Evolutionary conservation across 2,329 filamentous ascomycete species (phyloP), one percentile per base, ranked within the genome.

Genomic region (Aspergillus neoniger): DNA sequence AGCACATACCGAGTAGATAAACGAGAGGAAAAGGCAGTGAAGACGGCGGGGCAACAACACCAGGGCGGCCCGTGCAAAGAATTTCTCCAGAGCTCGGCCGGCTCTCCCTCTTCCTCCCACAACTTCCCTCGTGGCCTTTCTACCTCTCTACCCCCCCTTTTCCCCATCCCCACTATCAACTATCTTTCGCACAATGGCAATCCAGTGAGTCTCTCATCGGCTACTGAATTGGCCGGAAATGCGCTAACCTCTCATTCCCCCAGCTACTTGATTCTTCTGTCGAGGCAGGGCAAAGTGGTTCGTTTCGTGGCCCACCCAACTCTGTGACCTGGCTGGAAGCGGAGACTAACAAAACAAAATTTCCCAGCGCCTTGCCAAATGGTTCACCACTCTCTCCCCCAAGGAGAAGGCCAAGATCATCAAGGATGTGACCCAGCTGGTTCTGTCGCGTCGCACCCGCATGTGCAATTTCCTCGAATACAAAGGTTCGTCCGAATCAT

Each of bases 381-480:
- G 95, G 95, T 99, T 99, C 81, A 96, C 93, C 58, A 99, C 95
- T 15, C 86, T 99, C 65, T 96, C 94, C 38, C 95, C 95, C 65
- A 97, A 90, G 80, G 95, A 99, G 76, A 99, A 99, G 83, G 95
- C 94, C 80, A 99, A 99, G 85, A 98, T 99, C 76, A 94, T 99
- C 85, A 99, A 99, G 81, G 95, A 99, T 84, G 95, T 99, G 72
- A 92, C 95, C 63, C 95, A 98, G 80, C 90, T 98, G 53, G 95
- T 99, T 69, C 88, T 99, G 68, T 95, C 95, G 65, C 88, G 95
- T 69, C 88, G 95, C 74, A 98, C 95, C 62, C 92, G 95, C 77
- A 99, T 99, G 95, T 99, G 95, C 86, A 99, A 99, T 81, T 99
- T 99, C 80, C 86, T 99, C 63, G 95, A 99, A 77, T 99, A 99